Base-by-base conservation (phyloP, 495 filamentous ascomycete genomes). In the Lasiosphaeria hispida region DNA sequence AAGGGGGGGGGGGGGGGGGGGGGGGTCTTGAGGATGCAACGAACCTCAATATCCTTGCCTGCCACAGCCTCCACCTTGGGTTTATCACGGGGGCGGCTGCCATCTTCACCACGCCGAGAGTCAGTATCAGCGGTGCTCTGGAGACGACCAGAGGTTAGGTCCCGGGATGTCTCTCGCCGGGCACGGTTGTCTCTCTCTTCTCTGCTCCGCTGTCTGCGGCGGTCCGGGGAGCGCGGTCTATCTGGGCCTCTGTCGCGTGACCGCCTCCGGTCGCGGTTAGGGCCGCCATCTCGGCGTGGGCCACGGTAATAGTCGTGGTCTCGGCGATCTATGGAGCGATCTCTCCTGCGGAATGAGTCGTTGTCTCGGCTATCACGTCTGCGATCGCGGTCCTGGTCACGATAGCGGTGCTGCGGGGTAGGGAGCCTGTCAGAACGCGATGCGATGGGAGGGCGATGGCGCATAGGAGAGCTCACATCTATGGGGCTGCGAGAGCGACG, bases 101-200 rank as follows among this genome's bases (percentile, higher is more conserved):
- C 82, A 69, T 85, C 82, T 64, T 85, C 85, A 72, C 83, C 81
- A 82, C 80, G 82, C 74, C 86, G 85, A 70, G 82, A 69, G 69
- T 80, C 80, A 64, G 85, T 85, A 73, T 92, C 88, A 83, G 86
- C 83, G 79, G 89, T 86, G 76, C 83, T 87, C 72, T 90, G 87
- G 71, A 83, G 83, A 68, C 86, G 85, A 64, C 81, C 80, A 71
- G 83, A 83, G 61, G 72, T 78, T 66, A 83, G 83, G 63, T 91
- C 88, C 72, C 86, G 83, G 70, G 88, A 90, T 62, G 88, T 87
- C 78, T 91, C 88, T 84, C 86, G 87, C 80, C 88, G 89, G 61
- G 74, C 73, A 72, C 88, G 84, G 63, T 86, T 80, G 62, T 91
- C 89, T 71, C 86, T 83, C 40, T 70, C 74, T 17, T 92, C 89